Base-by-base conservation (phyloP, 164 flowering plant species). In the Nymphaea colorata region DNA sequence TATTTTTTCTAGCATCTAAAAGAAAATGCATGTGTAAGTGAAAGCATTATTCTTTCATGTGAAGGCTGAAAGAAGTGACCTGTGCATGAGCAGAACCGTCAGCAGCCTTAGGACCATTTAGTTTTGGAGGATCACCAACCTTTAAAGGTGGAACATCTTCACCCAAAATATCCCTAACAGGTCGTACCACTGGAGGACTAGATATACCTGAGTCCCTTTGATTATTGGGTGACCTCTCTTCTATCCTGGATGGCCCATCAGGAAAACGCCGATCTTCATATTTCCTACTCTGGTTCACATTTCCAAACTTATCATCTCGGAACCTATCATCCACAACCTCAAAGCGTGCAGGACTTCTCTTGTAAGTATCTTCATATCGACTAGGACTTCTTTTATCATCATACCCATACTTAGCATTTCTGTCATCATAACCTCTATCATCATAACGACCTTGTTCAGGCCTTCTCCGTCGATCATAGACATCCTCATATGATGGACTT, bases 151-250 rank as follows among this genome's bases (percentile, higher is more conserved):
- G 70, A 18, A 81, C 81, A 82, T 83, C 85, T 18, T 90, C 94
- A n/a, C 97, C 97, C 78, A 94, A 73, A 61, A 90, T 90, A 43
- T 94, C 99, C 75, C 96, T 84, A 67, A 92, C 92, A 69, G 98
- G 98, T 14, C 91, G 87, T 43, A 86, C 91, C 47, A 83, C 64
- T 6, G 98, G 95, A 43, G 92, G 94, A 73, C 92, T 90, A 36
- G 92, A 74, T 4, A 73, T 36, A 63, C 77, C 84, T 6, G 66
- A 8, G 70, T 86, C 86, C 72, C 81, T 87, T 65, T 78, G 83
- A 72, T 63, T 75, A 62, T 82, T 90, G 66, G 98, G 97, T 62
- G 97, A 95, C 64, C 79, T 82, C 68, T 78, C 82, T 66, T 77
- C 97, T 59, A 75, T 65, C 76, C 71, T 84, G 6, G 86, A 75